These are phyloP conservation scores for Mycena belliarum DNA, from an alignment of 768 basidiomycete genomes.

Conservation along the genomic window DNA sequence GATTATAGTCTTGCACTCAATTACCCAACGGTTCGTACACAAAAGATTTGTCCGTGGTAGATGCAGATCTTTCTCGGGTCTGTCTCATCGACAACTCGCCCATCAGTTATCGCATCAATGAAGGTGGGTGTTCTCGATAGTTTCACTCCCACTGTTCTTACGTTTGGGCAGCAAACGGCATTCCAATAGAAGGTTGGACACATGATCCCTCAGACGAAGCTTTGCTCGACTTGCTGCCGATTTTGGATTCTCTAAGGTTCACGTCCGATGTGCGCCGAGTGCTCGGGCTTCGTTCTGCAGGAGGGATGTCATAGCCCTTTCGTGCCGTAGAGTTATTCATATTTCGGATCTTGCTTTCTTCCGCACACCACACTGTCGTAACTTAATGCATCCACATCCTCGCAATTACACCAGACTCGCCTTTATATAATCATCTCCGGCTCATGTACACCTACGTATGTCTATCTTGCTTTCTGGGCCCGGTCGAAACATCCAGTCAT, in stretches of 20 bases:
- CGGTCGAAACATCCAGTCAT: conserved; percentile 22
- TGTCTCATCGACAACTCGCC: conserved; percentile 98
- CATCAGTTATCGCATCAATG: conserved; percentile 86
- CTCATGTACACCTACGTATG: conserved; percentile 26
- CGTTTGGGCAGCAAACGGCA: conserved; percentile 78
- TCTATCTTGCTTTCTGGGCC: conserved; percentile 19
- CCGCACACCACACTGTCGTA: conserved; percentile 22
- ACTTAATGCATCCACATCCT: conserved; percentile 35
- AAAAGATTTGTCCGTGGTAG: conserved; percentile 88
- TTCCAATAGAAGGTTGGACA: conserved; percentile 99
- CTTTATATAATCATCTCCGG: conserved; percentile 22
- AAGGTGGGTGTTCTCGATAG: conserved; percentile 57
- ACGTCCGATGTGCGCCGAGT: conserved; percentile 93
- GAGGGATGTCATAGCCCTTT: conserved; percentile 33
- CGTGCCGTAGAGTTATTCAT: conserved; percentile 28
- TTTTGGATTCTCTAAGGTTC: conserved; percentile 94
- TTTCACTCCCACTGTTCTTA: conserved; percentile 1
- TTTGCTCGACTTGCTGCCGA: conserved; percentile 89
- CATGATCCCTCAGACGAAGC: conserved; percentile 97
- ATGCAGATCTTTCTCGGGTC: conserved; percentile 87
- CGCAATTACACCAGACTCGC: conserved; percentile 23
- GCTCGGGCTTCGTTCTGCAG: conserved; percentile 64
- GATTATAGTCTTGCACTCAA: conserved; percentile 81
- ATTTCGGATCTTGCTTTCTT: conserved; percentile 28
- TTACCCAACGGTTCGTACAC: conserved; percentile 92